Evolutionary conservation across 352 stramenopile species (phyloP).

Genomic region (Saprolegnia diclina): DNA sequence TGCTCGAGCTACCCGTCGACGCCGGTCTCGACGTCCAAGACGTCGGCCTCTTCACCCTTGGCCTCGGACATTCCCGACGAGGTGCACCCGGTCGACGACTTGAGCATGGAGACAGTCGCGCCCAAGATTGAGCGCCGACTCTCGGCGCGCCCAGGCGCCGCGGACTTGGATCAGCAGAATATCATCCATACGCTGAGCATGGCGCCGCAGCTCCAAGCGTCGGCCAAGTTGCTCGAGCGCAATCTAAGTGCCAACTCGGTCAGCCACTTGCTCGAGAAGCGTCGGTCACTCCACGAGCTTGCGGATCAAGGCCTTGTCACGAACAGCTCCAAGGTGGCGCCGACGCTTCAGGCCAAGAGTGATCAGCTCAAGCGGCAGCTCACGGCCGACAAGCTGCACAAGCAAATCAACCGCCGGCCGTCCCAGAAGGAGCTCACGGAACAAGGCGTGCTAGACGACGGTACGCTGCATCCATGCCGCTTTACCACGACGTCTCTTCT

Average conservation of each 20-base stretch:
- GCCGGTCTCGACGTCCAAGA: conserved; percentile 29
- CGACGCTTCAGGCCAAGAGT: conserved; percentile 73
- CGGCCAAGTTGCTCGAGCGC: conserved; percentile 69
- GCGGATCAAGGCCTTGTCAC: conserved; percentile 59
- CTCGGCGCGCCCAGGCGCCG: conserved; percentile 45
- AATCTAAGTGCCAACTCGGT: conserved; percentile 73
- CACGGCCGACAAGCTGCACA: conserved; percentile 63
- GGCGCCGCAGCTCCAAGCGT: conserved; percentile 50
- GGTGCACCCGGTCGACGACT: conserved; percentile 37
- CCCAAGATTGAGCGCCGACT: conserved; percentile 71
- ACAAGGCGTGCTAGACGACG: conserved; percentile 55
- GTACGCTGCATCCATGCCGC: conserved; percentile 12
- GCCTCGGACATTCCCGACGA: conserved; percentile 35
- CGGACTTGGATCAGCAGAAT: conserved; percentile 52
- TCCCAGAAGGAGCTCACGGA: conserved; percentile 51
- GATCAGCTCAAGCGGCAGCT: conserved; percentile 69
- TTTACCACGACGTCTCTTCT: too few species aligned
- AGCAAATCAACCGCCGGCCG: conserved; percentile 66
- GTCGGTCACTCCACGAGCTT: conserved; percentile 68
- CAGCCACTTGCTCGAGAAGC: conserved; percentile 52
- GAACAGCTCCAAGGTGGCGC: conserved; percentile 49
- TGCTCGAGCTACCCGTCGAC: conserved; percentile 25
- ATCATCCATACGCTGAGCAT: conserved; percentile 44
- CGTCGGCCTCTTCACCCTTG: conserved; percentile 18
- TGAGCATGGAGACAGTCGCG: conserved; percentile 46